Conservation (phyloP, 805 yeast genomes). For the Candida alai region DNA sequence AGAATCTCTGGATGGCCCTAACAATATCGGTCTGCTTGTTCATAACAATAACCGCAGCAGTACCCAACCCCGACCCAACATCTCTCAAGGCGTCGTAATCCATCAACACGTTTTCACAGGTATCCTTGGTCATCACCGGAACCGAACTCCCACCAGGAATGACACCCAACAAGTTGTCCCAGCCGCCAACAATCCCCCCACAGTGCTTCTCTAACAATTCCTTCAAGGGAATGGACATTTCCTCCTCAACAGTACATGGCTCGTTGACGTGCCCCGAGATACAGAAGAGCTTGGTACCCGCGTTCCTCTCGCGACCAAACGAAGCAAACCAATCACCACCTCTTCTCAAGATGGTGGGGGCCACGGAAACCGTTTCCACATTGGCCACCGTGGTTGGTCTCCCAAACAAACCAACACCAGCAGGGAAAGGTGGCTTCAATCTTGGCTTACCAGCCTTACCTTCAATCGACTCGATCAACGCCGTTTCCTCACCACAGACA, state of each 20-base stretch:
- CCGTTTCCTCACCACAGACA: constrained; percentile 90
- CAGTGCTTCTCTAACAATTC: constrained; percentile 85
- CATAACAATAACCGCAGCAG: constrained; percentile 92
- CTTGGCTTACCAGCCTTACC: constrained; percentile 95
- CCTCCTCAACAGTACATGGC: constrained; percentile 92
- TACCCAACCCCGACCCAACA: constrained; percentile 84
- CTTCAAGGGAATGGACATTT: constrained; percentile 83
- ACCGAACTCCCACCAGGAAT: constrained; percentile 91
- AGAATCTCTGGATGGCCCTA: constrained; percentile 79
- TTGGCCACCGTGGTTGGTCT: constrained; percentile 89
- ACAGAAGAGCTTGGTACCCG: constrained; percentile 81
- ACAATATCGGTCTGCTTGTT: constrained; percentile 82
- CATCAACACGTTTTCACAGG: constrained; percentile 71
- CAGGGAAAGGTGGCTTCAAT: constrained; percentile 93
- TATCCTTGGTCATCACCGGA: constrained; percentile 68
- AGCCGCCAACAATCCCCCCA: constrained; percentile 88
- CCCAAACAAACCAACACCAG: constrained; percentile 88
- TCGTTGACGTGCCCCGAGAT: constrained; percentile 88
- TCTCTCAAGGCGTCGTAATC: constrained; percentile 85
- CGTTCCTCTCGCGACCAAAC: constrained; percentile 81
- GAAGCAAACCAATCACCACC: constrained; percentile 85
- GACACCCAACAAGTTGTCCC: constrained; percentile 86
- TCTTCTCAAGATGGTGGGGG: constrained; percentile 85
- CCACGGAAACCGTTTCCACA: constrained; percentile 87
- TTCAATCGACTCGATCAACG: constrained; percentile 81